These are phyloP conservation scores for Cryptosporidium parvum DNA, from an alignment of 169 alveolate species.

Conservation along the genomic window DNA sequence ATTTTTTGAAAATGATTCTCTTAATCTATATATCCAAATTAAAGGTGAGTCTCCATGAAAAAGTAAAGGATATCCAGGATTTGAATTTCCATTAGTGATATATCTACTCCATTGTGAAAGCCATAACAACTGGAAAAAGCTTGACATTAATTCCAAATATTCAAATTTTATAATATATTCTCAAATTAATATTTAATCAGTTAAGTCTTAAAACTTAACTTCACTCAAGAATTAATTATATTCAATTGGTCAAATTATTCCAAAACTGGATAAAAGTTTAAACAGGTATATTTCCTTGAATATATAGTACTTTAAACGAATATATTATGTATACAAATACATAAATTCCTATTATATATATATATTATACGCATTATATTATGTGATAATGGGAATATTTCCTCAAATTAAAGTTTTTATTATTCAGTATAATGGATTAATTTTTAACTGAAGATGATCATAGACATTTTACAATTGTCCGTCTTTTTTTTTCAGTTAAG, in stretches of 20 bases:
- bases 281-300: background rate
- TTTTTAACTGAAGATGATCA: background rate
- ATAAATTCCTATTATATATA: background rate
- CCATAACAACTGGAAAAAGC: conserved; percentile 22
- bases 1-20: conserved; percentile 38
- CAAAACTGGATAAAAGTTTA: no score
- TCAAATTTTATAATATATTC: background rate
- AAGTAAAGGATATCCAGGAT: conserved; percentile 58
- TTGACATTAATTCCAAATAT: conserved; percentile 11
- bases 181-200: no score
- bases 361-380: background rate
- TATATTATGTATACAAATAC: conserved; percentile 1
- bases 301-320: background rate
- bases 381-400: background rate
- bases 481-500: background rate
- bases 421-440: background rate
- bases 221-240: background rate
- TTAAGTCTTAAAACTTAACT: background rate
- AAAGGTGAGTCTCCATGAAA: conserved; percentile 50
- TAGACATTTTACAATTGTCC: background rate
- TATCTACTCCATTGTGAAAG: conserved; percentile 68
- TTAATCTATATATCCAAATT: conserved; percentile 53
- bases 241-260: no score
- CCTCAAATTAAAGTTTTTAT: background rate
- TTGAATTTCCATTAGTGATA: conserved; percentile 6